Percentiles rank a stretch among this genome's conserved stretches.
phyloP scores from a whole-genome alignment of 306 rosid genomes.

The Cyamopsis tetragonoloba region DNA sequence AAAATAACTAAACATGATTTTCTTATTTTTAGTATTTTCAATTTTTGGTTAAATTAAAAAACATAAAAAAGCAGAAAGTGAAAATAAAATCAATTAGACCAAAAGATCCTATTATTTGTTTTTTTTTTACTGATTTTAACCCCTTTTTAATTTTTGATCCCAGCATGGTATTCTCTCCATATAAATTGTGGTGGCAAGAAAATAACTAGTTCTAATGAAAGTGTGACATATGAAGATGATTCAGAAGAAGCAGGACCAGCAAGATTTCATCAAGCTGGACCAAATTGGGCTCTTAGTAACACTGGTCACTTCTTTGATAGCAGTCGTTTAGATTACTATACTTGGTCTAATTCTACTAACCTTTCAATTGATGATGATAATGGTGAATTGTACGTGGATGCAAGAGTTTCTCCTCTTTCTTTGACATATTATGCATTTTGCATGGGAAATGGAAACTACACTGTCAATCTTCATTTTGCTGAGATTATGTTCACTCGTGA shows the following conservation, averaged over 20 bases:
- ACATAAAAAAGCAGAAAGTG: not conserved
- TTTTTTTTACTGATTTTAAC: not conserved
- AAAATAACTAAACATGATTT: too few species aligned
- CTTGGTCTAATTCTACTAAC: constrained; percentile 28
- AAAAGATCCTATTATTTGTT: too few species aligned
- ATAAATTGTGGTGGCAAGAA: constrained; percentile 68
- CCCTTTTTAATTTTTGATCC: not conserved
- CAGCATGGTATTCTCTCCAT: constrained; percentile 42
- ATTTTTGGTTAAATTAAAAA: too few species aligned
- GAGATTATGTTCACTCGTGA: constrained; percentile 39
- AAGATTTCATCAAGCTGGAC: not conserved
- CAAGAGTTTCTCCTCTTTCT: constrained; percentile 69
- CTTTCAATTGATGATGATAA: constrained; percentile 38
- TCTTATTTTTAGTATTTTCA: too few species aligned
- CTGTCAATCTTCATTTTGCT: constrained; percentile 48
- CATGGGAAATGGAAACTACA: constrained; percentile 52
- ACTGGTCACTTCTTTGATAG: constrained; percentile 56
- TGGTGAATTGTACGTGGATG: constrained; percentile 46
- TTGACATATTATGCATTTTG: constrained; percentile 59
- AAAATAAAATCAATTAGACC: too few species aligned
- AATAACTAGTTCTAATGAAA: constrained; percentile 22
- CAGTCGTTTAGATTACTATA: constrained; percentile 12
- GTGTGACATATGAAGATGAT: constrained; percentile 39
- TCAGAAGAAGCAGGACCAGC: constrained; percentile 35
- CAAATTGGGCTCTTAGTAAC: constrained; percentile 61